Conservation (phyloP, 306 rosid species). For the Cucurbita pepo region DNA sequence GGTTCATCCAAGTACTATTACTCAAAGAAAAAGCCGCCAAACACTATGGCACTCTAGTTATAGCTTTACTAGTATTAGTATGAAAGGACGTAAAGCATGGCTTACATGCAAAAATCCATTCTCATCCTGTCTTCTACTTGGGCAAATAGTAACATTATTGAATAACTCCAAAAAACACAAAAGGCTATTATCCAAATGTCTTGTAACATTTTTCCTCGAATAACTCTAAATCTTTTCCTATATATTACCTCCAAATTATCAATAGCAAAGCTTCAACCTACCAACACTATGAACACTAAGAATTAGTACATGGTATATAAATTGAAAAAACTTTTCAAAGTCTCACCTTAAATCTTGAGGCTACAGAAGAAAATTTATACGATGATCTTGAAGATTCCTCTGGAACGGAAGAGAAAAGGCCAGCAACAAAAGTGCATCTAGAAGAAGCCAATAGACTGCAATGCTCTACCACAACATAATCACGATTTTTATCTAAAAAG, state of each 20-base stretch:
- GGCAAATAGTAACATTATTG: not conserved
- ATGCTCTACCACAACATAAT: conserved; percentile 88
- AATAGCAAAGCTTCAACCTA: not conserved
- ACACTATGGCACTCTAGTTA: not conserved
- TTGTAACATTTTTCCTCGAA: not conserved
- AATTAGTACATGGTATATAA: not conserved
- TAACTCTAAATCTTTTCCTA: not conserved
- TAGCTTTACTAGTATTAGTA: not conserved
- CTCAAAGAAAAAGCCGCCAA: not conserved
- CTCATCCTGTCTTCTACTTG: not conserved
- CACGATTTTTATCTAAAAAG: conserved; percentile 91
- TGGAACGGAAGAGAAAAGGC: conserved; percentile 46
- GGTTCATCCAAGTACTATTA: not conserved
- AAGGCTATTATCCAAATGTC: not conserved
- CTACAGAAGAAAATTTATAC: conserved; percentile 89
- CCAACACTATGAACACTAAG: not conserved
- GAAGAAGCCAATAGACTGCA: conserved; percentile 79
- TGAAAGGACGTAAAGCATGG: not conserved
- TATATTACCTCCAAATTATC: not conserved
- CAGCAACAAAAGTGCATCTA: conserved; percentile 59
- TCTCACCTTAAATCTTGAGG: conserved; percentile 83
- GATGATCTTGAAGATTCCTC: conserved; percentile 93
- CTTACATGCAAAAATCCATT: not conserved
- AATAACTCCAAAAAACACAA: not conserved
- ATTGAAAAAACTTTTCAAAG: not conserved